Evolutionary conservation across 2,329 filamentous ascomycete species (phyloP).

Genomic region (Neonectria sp.): DNA sequence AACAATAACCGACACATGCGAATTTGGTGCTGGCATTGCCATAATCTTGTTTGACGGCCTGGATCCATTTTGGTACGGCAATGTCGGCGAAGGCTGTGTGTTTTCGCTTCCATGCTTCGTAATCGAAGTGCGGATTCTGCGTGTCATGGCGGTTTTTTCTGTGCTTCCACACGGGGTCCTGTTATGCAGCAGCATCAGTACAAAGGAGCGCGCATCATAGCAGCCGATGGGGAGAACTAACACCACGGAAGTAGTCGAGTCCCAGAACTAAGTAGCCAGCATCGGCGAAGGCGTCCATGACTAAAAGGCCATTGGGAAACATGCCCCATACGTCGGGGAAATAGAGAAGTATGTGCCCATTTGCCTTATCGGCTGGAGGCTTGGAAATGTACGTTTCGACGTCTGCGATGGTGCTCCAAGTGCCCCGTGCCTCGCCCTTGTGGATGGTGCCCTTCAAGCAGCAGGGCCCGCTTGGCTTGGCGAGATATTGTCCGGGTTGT

Average conservation of each 20-base stretch:
- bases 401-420: constrained; percentile 50
- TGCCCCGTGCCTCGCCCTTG: constrained; percentile 55
- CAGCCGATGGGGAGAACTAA: constrained; percentile 38
- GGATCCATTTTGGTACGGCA: constrained; percentile 61
- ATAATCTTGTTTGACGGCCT: constrained; percentile 54
- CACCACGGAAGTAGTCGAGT: constrained; percentile 62
- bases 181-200: background rate
- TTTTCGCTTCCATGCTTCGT: constrained; percentile 63
- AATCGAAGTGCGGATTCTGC: constrained; percentile 59
- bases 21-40: constrained; percentile 49
- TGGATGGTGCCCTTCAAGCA: constrained; percentile 59
- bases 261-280: constrained; percentile 60
- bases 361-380: constrained; percentile 48
- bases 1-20: background rate
- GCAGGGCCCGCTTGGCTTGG: constrained; percentile 54
- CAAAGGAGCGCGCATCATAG: background rate
- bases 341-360: constrained; percentile 61
- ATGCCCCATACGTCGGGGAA: constrained; percentile 63
- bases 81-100: constrained; percentile 59
- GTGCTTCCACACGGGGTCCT: constrained; percentile 62
- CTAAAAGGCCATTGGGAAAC: constrained; percentile 58
- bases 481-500: constrained; percentile 37
- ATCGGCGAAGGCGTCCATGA: constrained; percentile 63
- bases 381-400: constrained; percentile 56
- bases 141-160: constrained; percentile 42